These are phyloP conservation scores for Sclerotinia spermophila DNA, from an alignment of 2,329 filamentous ascomycete species.

Conservation along the genomic window DNA sequence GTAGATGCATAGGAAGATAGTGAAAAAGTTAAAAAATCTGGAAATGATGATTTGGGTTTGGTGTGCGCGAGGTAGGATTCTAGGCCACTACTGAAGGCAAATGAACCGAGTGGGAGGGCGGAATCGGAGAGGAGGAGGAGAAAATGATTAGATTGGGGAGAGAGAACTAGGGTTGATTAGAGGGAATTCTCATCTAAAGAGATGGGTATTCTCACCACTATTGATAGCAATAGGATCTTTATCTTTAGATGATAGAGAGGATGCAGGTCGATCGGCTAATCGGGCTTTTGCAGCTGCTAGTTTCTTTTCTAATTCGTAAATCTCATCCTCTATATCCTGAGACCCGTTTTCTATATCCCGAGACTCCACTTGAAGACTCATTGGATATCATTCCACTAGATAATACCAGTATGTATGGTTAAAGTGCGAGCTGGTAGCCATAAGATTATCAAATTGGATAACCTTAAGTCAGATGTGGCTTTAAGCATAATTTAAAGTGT, in stretches of 20 bases:
- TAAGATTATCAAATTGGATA: background rate
- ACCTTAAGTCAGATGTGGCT: background rate
- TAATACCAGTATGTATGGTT: background rate
- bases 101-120: constrained; percentile 77
- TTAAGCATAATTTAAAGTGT: constrained; percentile 12
- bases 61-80: constrained; percentile 78
- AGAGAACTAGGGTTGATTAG: constrained; percentile 26
- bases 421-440: background rate
- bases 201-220: background rate
- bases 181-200: background rate
- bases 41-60: constrained; percentile 49
- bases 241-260: constrained; percentile 24
- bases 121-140: constrained; percentile 77
- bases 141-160: constrained; percentile 50
- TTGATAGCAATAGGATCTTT: constrained; percentile 24
- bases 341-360: background rate
- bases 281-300: constrained; percentile 43
- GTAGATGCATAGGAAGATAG: constrained; percentile 68
- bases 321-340: constrained; percentile 47
- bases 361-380: constrained; percentile 15
- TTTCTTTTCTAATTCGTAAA: constrained; percentile 52
- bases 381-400: background rate
- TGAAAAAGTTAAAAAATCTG: constrained; percentile 66
- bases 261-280: constrained; percentile 38
- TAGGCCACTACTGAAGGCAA: constrained; percentile 78